A percentile compares a stretch with the other conserved stretches of the same genome.
These are phyloP conservation scores for Apiotrichum laibachii DNA, from an alignment of 1,284 basidiomycete species.

Conservation along the genomic window DNA sequence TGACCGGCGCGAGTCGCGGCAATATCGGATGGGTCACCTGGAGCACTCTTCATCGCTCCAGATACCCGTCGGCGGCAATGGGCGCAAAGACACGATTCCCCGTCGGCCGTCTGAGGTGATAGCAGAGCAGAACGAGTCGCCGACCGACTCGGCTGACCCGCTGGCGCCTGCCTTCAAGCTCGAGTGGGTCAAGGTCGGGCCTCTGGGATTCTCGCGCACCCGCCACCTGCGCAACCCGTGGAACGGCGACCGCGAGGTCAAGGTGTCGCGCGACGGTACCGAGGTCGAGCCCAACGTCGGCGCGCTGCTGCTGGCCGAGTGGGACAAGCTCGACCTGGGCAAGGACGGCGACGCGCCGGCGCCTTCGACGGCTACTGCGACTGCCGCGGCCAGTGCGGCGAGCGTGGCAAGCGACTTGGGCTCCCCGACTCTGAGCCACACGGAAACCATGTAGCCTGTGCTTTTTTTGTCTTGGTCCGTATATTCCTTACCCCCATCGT, in stretches of 20 bases:
- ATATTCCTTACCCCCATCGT: no score
- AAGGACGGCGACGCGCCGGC: neutral
- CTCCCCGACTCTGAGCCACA: neutral
- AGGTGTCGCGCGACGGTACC: conserved; percentile 87
- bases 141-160: conserved; percentile 6
- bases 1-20: conserved; percentile 13
- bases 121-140: neutral
- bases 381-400: neutral
- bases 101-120: conserved; percentile 9
- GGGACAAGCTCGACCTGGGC: conserved; percentile 55
- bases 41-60: conserved; percentile 18
- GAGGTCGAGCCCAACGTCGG: conserved; percentile 84
- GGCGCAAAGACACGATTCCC: conserved; percentile 7
- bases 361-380: neutral
- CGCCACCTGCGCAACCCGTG: conserved; percentile 83
- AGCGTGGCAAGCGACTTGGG: neutral
- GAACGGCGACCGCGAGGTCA: conserved; percentile 87
- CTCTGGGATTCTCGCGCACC: conserved; percentile 73
- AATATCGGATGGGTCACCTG: neutral
- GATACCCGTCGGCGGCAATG: conserved; percentile 4
- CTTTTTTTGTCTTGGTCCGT: no score
- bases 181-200: conserved; percentile 74
- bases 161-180: conserved; percentile 77
- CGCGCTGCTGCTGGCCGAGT: conserved; percentile 69
- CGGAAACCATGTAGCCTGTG: neutral